These are phyloP conservation scores for Chlamydomonas incerta DNA, from an alignment of 139 green algal species.

Conservation along the genomic window DNA sequence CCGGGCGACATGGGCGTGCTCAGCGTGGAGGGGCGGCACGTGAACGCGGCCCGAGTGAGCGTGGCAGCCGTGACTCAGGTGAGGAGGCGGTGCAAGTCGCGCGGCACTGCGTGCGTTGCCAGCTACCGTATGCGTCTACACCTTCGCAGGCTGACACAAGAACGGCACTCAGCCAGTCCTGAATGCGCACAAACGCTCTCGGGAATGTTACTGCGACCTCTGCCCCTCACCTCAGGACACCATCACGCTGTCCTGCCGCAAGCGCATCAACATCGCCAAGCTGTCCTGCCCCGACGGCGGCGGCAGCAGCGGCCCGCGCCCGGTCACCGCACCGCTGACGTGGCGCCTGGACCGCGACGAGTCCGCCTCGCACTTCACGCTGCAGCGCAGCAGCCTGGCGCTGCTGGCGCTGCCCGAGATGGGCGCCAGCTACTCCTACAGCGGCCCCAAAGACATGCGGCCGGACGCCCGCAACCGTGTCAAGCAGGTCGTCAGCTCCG, in stretches of 20 bases:
- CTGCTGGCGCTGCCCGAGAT: constrained; percentile 32
- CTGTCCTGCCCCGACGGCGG: background rate
- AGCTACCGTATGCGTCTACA: too few relatives aligned
- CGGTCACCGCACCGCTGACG: background rate
- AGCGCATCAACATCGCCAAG: constrained; percentile 6
- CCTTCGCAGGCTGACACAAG: too few relatives aligned
- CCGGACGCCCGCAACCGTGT: too few relatives aligned
- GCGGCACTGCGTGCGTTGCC: too few relatives aligned
- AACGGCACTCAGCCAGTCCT: too few relatives aligned
- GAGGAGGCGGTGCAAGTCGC: background rate
- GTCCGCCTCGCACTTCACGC: constrained; percentile 57
- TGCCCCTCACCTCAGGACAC: constrained; percentile 41
- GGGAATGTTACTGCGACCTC: too few relatives aligned
- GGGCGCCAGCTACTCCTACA: background rate
- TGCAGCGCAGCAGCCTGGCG: constrained; percentile 74
- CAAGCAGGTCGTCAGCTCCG: too few relatives aligned
- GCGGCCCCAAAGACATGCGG: too few relatives aligned
- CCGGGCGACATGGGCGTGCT: constrained; percentile 77
- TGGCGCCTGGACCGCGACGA: constrained; percentile 88
- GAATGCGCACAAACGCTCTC: too few relatives aligned
- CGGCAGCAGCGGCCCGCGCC: background rate
- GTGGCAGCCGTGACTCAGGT: constrained; percentile 41
- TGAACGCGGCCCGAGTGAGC: constrained; percentile 41
- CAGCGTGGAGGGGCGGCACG: constrained; percentile 73
- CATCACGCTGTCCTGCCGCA: constrained; percentile 38